Percentiles rank a stretch among this genome's conserved stretches.
Conservation (phyloP, 2,329 filamentous ascomycete genomes). For the Claviceps spartinae region DNA sequence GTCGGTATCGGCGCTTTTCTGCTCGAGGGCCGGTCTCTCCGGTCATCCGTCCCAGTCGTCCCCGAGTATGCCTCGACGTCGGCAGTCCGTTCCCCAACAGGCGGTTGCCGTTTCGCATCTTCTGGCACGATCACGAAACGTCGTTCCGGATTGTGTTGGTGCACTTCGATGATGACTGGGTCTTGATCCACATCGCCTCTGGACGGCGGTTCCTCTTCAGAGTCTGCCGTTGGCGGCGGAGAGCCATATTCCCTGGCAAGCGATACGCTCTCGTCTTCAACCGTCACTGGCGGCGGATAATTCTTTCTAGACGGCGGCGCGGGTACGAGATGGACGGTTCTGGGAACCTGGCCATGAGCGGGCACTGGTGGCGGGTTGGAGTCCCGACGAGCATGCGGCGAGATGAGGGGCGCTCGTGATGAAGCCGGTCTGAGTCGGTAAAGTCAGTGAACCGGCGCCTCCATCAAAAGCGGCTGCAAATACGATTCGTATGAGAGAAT, state of each 20-base stretch:
- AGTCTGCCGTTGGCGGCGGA: constrained; percentile 12
- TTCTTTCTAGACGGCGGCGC: constrained; percentile 11
- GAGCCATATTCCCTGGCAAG: constrained; percentile 46
- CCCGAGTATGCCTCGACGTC: background rate
- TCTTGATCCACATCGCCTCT: constrained; percentile 56
- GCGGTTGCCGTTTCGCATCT: constrained; percentile 7
- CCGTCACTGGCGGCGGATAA: constrained; percentile 48
- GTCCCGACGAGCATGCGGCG: constrained; percentile 7
- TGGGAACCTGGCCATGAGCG: constrained; percentile 4
- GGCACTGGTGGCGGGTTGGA: constrained; percentile 8
- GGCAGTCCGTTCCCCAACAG: background rate
- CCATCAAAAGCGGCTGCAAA: background rate
- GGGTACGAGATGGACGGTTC: constrained; percentile 6
- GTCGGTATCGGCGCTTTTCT: background rate
- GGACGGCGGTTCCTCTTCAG: constrained; percentile 42
- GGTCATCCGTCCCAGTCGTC: background rate
- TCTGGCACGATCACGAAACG: constrained; percentile 48
- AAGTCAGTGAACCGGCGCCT: background rate
- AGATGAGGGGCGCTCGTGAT: constrained; percentile 10
- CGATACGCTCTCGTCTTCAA: constrained; percentile 55
- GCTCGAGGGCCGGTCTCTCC: background rate
- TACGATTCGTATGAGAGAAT: background rate
- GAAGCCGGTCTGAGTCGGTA: constrained; percentile 5
- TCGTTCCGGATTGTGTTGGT: constrained; percentile 46
- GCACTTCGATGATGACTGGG: constrained; percentile 51